Evolutionary conservation across 1,284 basidiomycete species (phyloP), one percentile per base, ranked within the genome.

Genomic region (Melampsora larici-populina): DNA sequence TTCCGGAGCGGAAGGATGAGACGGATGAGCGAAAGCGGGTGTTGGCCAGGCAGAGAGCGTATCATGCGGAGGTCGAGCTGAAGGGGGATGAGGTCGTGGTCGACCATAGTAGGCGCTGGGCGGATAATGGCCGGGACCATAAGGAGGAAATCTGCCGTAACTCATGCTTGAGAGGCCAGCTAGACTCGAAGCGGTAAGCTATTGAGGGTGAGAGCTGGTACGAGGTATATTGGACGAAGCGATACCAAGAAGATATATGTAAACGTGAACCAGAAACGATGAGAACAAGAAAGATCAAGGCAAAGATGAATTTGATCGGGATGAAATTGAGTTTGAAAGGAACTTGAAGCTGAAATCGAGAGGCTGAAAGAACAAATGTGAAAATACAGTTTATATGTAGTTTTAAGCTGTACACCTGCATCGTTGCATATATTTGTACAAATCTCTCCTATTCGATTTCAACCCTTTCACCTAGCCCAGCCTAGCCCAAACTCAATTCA

Each of bases 1-100:
- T 46, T 46, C 43, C 43, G 43, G 43, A 46, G 43, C 43, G 13
- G 43, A 15, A 46, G 55, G 55, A 60, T 60, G 55, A 24, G 29
- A 24, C 55, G 55, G n/a, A 17, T 60, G 55, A 60, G n/a, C 13
- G 29, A 24, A 60, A 60, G 11, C 55, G n/a, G 55, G 55, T 60
- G 55, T 60, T 11, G 55, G 55, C 55, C 55, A 60, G n/a, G 55
- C 55, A 11, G 55, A 60, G n/a, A 60, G 55, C 29, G 55, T 24
- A 24, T 60, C 55, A 24, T 60, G 55, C 13, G 24, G 24, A 24
- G 55, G 55, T 60, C 55, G 55, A 24, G 55, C 55, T 60, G 55
- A 60, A 24, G 21, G 21, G 7, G 55, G 55, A 60, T n/a, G 55
- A 26, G 55, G 29, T 60, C 55, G n/a, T 13, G 55, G 55, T 24